Evolutionary conservation across 352 stramenopile species (phyloP), one percentile per base, ranked within the genome.

Genomic region (Globisporangium nodosum): DNA sequence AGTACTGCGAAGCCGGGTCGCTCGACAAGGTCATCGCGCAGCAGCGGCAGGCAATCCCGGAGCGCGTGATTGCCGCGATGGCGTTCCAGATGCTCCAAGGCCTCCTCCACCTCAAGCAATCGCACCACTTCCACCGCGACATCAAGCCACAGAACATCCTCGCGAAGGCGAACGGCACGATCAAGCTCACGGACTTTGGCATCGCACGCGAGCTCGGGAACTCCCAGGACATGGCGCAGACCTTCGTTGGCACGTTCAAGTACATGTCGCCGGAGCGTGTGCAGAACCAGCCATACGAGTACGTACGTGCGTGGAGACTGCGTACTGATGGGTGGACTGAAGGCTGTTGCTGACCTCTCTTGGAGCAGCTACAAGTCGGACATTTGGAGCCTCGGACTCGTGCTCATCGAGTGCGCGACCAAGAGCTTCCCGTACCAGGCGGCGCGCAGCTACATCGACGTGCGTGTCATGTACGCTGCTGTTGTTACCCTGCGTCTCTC

Each of bases 261-360:
- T 98, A 97, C 71, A 98, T 98, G 92, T 90, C 85, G 6, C 92
- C 91, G 16, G 92, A 98, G 69, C 80, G 93, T 47, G 95, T 98
- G 7, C 74, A 87, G 61, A 90, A 90, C 64, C 61, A 87, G 49
- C 77, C 74, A 1, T 92, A 92, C 64, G 71, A 89, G 78, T 88
- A 65, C 42, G 73, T 72, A 16, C 16, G 8, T 3, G 18, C 21
- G 21, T 24, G 16, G 2, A 5, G 12, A 12, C 16, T 5, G 11
- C 27, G 3, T 12, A 9, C 12, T 49, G 24, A 52, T 15, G 21
- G 20, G 15, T 45, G 9, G 15, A 24, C 35, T 59, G 21, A 27
- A 20, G 54, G n/a, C 11, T 42, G 24, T 3, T 51, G n/a, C 21
- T 20, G 27, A 42, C 51, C 37, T 50, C 33, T 40, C 40, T 61